phyloP scores from a whole-genome alignment of 495 filamentous ascomycete species.

The Amorphotheca resinae region DNA sequence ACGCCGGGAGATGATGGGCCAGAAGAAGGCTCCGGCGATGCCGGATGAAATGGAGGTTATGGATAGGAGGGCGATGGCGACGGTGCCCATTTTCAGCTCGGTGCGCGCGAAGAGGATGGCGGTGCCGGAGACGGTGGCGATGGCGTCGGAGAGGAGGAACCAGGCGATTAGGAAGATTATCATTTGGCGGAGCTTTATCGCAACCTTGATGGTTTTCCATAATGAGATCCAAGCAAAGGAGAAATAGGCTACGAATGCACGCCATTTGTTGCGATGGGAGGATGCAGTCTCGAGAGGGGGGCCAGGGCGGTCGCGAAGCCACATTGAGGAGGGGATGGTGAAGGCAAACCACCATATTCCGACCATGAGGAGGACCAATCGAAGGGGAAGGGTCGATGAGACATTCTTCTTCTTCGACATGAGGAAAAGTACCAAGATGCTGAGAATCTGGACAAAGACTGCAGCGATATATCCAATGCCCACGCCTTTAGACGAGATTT shows the following conservation, averaged over 20 bases:
- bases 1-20: constrained; percentile 59
- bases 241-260: constrained; percentile 41
- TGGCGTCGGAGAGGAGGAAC: constrained; percentile 88
- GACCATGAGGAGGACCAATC: constrained; percentile 73
- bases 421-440: constrained; percentile 58
- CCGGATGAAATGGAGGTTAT: constrained; percentile 77
- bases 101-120: constrained; percentile 95
- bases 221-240: constrained; percentile 75
- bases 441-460: constrained; percentile 63
- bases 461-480: constrained; percentile 82
- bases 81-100: constrained; percentile 75
- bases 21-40: constrained; percentile 77
- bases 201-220: constrained; percentile 62
- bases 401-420: constrained; percentile 49
- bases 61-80: constrained; percentile 79
- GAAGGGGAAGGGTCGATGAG: constrained; percentile 53
- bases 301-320: constrained; percentile 80
- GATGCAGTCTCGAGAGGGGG: constrained; percentile 50
- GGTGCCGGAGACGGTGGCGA: constrained; percentile 89
- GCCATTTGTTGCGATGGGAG: constrained; percentile 6
- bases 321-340: constrained; percentile 78
- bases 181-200: constrained; percentile 73
- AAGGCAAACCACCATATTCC: constrained; percentile 91
- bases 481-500: constrained; percentile 83
- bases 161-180: constrained; percentile 80